These are phyloP conservation scores for Diaporthe amygdali DNA, from an alignment of 2,329 filamentous ascomycete genomes.

Conservation along the genomic window DNA sequence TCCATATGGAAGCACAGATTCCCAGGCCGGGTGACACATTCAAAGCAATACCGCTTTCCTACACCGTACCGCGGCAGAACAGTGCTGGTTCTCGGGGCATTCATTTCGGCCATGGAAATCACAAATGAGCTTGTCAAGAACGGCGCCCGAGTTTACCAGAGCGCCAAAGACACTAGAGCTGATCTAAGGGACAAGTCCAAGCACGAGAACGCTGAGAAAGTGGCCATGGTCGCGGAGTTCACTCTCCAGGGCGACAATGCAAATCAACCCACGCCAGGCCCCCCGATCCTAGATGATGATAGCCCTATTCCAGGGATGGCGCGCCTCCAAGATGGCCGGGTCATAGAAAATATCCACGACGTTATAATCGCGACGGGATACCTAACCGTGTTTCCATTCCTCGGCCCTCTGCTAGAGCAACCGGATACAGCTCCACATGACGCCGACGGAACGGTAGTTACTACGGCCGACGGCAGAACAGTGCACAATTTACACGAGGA, in stretches of 20 bases:
- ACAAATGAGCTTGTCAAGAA: neutral
- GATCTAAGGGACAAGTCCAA: neutral
- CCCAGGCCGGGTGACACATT: constrained; percentile 44
- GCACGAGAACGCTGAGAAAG: neutral
- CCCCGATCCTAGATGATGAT: neutral
- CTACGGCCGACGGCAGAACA: neutral
- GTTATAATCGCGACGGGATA: neutral
- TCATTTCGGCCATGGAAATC: neutral
- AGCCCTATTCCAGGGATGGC: neutral
- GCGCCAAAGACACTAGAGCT: neutral
- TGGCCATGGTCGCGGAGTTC: neutral
- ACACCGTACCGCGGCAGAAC: constrained; percentile 25
- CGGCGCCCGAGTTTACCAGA: neutral
- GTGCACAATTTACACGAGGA: constrained; percentile 57
- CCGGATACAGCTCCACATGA: neutral
- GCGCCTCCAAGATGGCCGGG: neutral
- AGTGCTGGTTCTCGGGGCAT: neutral
- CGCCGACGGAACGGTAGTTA: neutral
- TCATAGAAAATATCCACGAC: neutral
- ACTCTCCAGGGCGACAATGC: neutral
- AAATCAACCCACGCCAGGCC: too few relatives aligned
- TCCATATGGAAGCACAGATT: constrained; percentile 38
- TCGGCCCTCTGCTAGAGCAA: neutral
- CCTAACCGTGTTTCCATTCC: neutral
- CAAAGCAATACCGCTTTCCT: constrained; percentile 41